These are phyloP conservation scores for Neoascochyta sp. DNA, from an alignment of 2,329 filamentous ascomycete genomes.

Conservation along the genomic window DNA sequence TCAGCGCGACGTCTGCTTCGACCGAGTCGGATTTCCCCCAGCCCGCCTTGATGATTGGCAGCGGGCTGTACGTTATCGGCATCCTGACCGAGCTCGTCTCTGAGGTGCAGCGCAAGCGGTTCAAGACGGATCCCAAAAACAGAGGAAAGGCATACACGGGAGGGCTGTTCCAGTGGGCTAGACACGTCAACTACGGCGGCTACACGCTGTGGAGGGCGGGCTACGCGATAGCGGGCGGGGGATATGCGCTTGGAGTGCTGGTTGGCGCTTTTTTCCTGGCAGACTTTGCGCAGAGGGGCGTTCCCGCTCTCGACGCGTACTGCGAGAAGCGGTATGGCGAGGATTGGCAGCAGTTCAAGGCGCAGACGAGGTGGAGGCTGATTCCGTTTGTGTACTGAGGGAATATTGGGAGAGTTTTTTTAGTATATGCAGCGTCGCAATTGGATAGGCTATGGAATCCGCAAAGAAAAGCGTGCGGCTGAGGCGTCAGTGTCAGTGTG, in stretches of 20 bases:
- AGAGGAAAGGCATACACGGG: constrained; percentile 51
- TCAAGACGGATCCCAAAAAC: constrained; percentile 51
- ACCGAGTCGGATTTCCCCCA: constrained; percentile 41
- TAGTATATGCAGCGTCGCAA: no score
- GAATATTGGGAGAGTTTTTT: no score
- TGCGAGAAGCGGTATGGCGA: constrained; percentile 43
- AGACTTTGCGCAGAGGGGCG: constrained; percentile 45
- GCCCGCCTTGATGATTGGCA: constrained; percentile 46
- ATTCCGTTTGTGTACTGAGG: constrained; percentile 33
- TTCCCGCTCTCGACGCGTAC: constrained; percentile 51
- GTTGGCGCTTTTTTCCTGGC: constrained; percentile 43
- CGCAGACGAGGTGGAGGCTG: constrained; percentile 38
- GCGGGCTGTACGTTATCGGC: constrained; percentile 50
- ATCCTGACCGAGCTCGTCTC: constrained; percentile 53
- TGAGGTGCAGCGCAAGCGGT: constrained; percentile 55
- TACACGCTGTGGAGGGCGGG: constrained; percentile 52
- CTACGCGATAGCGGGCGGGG: constrained; percentile 49
- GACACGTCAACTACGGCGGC: constrained; percentile 55
- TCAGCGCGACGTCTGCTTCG: constrained; percentile 47
- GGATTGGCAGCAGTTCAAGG: constrained; percentile 42
- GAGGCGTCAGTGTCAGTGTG: no score
- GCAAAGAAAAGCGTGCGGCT: no score
- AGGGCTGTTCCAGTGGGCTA: constrained; percentile 49
- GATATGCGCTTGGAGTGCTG: constrained; percentile 44
- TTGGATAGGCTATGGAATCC: not conserved